These are phyloP conservation scores for Chaetomiaceae sp. DNA, from an alignment of 2,329 filamentous ascomycete species.

Conservation along the genomic window DNA sequence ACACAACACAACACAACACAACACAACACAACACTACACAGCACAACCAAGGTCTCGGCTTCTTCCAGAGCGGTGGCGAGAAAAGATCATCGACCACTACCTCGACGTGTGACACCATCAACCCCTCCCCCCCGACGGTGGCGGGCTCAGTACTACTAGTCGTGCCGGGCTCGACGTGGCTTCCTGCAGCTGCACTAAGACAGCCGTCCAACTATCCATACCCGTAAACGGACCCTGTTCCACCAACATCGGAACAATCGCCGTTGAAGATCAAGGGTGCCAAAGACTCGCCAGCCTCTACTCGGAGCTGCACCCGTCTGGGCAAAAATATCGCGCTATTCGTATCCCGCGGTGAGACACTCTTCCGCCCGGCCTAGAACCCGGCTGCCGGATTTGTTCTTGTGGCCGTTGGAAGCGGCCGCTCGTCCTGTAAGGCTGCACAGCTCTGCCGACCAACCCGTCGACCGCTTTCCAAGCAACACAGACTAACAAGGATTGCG, in stretches of 20 bases:
- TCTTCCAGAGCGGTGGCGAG: slow-evolving; percentile 4
- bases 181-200: slow-evolving; percentile 23
- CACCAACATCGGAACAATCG: slow-evolving; percentile 9
- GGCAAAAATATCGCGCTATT: slow-evolving; percentile 7
- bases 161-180: slow-evolving; percentile 14
- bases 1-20: too few species aligned
- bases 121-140: slow-evolving; percentile 12
- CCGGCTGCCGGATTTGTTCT: slow-evolving; percentile 24
- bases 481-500: slow-evolving; percentile 19
- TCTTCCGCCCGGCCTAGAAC: slow-evolving; percentile 18
- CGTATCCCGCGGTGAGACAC: slow-evolving; percentile 21
- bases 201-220: slow-evolving; percentile 1
- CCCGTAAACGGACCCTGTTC: neutral
- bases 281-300: neutral
- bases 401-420: slow-evolving; percentile 19
- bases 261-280: slow-evolving; percentile 5
- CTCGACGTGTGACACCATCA: slow-evolving; percentile 15
- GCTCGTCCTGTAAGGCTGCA: slow-evolving; percentile 17
- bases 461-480: slow-evolving; percentile 1
- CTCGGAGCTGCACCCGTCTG: slow-evolving; percentile 9
- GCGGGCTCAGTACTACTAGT: slow-evolving; percentile 5
- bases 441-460: slow-evolving; percentile 3
- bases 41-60: slow-evolving; percentile 5
- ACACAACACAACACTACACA: too few species aligned
- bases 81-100: slow-evolving; percentile 5